Conservation (phyloP, 2,329 filamentous ascomycete genomes). For the Septoria linicola region DNA sequence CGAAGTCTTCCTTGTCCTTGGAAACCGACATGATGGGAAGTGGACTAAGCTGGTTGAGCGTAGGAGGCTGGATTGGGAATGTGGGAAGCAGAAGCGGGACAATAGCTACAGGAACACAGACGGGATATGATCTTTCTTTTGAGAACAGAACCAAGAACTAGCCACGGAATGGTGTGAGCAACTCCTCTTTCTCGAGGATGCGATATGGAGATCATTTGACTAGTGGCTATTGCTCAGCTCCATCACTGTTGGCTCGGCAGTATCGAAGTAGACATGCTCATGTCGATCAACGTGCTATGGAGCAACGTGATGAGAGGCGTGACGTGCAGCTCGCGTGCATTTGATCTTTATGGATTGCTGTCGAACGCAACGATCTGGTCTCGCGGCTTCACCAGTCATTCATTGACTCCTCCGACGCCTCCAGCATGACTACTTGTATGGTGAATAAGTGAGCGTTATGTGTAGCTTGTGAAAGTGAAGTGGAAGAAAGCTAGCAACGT, state of each 20-base stretch:
- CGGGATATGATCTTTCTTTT: neutral
- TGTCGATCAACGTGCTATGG: neutral
- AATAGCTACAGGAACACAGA: neutral
- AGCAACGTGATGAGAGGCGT: neutral
- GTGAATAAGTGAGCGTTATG: too few species aligned
- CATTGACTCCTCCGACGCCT: too few species aligned
- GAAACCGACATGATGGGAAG: slow-evolving; percentile 2
- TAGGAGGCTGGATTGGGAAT: neutral
- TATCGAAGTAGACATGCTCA: neutral
- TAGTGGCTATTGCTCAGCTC: neutral
- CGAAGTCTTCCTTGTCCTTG: slow-evolving; percentile 3
- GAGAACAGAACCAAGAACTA: neutral
- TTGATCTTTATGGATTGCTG: too few species aligned
- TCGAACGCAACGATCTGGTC: too few species aligned
- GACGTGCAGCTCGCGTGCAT: neutral
- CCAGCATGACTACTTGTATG: too few species aligned
- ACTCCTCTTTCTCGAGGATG: neutral
- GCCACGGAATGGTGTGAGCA: neutral
- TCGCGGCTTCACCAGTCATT: too few species aligned
- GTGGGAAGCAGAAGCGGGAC: neutral
- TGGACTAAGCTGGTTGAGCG: neutral
- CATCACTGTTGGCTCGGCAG: neutral
- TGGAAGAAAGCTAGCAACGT: too few species aligned
- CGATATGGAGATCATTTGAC: neutral
- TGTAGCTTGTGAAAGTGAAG: too few species aligned